These are phyloP conservation scores for Silene noctiflora DNA, from an alignment of 179 eudicot genomes.

Conservation along the genomic window DNA sequence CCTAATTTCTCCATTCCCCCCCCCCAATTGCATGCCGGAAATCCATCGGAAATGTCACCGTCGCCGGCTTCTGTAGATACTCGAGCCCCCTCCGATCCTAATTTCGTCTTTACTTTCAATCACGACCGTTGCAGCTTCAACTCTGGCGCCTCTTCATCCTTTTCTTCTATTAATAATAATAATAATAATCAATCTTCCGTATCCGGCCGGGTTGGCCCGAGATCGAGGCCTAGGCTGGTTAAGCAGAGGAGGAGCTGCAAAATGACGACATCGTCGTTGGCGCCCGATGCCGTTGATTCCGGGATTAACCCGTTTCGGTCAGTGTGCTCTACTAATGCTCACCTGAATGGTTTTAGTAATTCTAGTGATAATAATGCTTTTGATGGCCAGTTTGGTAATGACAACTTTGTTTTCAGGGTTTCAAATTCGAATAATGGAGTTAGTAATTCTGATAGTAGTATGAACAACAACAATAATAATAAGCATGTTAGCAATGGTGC, in stretches of 20 bases:
- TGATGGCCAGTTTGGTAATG: conserved; percentile 20
- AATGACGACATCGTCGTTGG: conserved; percentile 25
- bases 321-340: conserved; percentile 16
- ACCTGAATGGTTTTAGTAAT: neutral
- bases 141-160: conserved; percentile 20
- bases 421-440: conserved; percentile 17
- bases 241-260: conserved; percentile 43
- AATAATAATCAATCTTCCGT: conserved; percentile 13
- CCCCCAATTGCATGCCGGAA: conserved; percentile 23
- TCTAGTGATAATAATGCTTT: conserved; percentile 1
- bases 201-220: conserved; percentile 25
- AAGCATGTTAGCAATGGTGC: conserved; percentile 6
- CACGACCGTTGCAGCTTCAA: conserved; percentile 28
- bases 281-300: conserved; percentile 26
- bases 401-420: conserved; percentile 36
- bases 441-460: neutral
- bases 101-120: conserved; percentile 19
- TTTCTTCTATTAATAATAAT: conserved; percentile 11
- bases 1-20: conserved; percentile 17
- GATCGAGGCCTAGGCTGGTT: conserved; percentile 49
- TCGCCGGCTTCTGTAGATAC: conserved; percentile 25
- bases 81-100: conserved; percentile 19
- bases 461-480: conserved; percentile 2
- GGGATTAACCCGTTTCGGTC: conserved; percentile 47
- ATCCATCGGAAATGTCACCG: conserved; percentile 29